Evolutionary conservation across 352 stramenopile species (phyloP), one percentile per base, ranked within the genome.

Genomic region (Pythium aquatile): DNA sequence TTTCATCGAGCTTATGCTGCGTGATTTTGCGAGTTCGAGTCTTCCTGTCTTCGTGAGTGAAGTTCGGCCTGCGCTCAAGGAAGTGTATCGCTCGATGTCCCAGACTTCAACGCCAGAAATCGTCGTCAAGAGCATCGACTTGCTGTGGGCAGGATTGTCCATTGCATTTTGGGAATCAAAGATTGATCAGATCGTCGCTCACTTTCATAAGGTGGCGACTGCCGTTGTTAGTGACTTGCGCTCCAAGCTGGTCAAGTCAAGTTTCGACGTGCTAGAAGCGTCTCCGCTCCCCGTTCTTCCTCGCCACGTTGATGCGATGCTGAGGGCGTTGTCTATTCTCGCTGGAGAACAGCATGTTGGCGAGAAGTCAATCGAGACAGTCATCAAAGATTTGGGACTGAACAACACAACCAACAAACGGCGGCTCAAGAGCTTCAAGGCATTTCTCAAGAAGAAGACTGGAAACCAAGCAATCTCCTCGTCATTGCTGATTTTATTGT

Each of bases 111-210:
- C 37, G 16, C 58, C 58, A 8, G 66, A 72, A 44, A 48, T 30
- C 28, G 49, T 68, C 1, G 29, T 67, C 20, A 68, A 68, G 33
- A 70, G 60, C 42, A 29, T 62, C 10, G 44, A 68, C 6, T 24
- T 70, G 14, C 48, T 75, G 26, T 73, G 60, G 64, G 48, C 44
- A 26, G 69, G 65, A 29, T 40, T 75, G 1, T 47, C n/a, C 5
- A 53, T 73, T 24, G 51, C 44, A n/a, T 52, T 68, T 11, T 75
- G 68, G 68, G 68, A 72, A 13, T 60, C 56, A 13, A 75, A 75
- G 28, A 52, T 69, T 14, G 26, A 51, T 7, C 61, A 65, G 16
- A 63, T 72, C 16, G 11, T 39, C 0, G 33, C 28, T 17, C 59
- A 58, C 2, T 69, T 75, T 35, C 55, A 53, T 14, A 55, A 65